Evolutionary conservation across 2,329 filamentous ascomycete species (phyloP), one percentile per base, ranked within the genome.

Genomic region (Dothistroma septosporum): DNA sequence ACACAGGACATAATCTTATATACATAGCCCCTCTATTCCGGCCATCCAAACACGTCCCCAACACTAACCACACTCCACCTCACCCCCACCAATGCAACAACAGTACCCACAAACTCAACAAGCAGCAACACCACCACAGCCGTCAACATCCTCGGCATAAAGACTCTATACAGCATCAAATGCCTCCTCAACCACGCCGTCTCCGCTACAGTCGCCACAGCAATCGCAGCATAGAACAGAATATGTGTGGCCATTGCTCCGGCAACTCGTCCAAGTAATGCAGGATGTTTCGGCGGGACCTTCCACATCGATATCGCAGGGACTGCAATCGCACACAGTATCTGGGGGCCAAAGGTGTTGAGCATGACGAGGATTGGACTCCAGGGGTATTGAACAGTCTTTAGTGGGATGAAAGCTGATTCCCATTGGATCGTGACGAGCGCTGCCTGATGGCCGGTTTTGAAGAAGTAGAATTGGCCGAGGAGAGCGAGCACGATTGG

Each of bases 141-240:
- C 73, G 91, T 83, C 88, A 99, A 90, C 78, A 93, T 99, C 31
- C 93, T 80, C 52, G 94, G 94, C 76, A 84, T 88, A 72, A 99
- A 99, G 48, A 99, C 91, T 47, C 94, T 84, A 77, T 94, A 99
- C 32, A 99, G 83, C 94, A 99, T 99, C 64, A 99, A 82, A 79
- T 99, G 94, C 55, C 94, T 83, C 57, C 94, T 83, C 70, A 99
- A 77, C 78, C 91, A 87, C 1, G 90, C 92, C 0, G 93, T 91
- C 88, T 93, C 97, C 74, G 89, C 86, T 69, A 94, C 95, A 4
- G 92, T 96, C 0, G 91, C 90, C 22, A 96, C 77, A 31, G 88
- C 88, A 72, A 97, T 84, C 9, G 90, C 88, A 5, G 90, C 90
- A 72, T 92, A 94, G 73, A 93, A 96, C 0, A 89, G 79, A 6